These are phyloP conservation scores for barrel medic (Medicago truncatula) DNA, from an alignment of 306 rosid species.

Conservation along the genomic window DNA sequence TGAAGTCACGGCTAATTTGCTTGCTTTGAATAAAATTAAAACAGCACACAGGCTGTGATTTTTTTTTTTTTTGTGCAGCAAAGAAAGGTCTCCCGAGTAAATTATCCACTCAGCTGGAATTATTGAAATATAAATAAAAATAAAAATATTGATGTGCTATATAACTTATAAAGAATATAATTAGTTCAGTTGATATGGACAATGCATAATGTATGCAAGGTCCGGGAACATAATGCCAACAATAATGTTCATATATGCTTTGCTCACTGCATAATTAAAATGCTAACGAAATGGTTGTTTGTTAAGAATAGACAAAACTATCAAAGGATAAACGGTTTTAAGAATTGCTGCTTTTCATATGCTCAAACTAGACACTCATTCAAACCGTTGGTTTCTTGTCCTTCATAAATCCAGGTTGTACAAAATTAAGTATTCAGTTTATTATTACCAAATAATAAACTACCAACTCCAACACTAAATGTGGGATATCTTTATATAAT, in stretches of 20 bases:
- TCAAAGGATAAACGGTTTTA: background rate
- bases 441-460: background rate
- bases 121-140: background rate
- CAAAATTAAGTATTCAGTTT: background rate
- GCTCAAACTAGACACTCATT: background rate
- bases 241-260: constrained; percentile 8
- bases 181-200: no score
- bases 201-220: no score
- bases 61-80: background rate
- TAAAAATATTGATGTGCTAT: background rate
- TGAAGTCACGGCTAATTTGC: background rate
- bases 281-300: background rate
- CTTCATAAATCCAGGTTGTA: constrained; percentile 15
- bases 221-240: background rate
- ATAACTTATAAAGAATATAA: background rate
- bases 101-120: background rate
- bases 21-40: no score
- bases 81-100: background rate
- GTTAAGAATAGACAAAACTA: background rate
- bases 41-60: background rate
- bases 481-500: no score
- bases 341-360: background rate
- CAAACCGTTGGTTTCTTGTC: background rate
- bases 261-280: background rate
- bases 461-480: no score